Evolutionary conservation across 352 stramenopile species (phyloP), one percentile per base, ranked within the genome.

Genomic region (Globisporangium rhizosaccharum): DNA sequence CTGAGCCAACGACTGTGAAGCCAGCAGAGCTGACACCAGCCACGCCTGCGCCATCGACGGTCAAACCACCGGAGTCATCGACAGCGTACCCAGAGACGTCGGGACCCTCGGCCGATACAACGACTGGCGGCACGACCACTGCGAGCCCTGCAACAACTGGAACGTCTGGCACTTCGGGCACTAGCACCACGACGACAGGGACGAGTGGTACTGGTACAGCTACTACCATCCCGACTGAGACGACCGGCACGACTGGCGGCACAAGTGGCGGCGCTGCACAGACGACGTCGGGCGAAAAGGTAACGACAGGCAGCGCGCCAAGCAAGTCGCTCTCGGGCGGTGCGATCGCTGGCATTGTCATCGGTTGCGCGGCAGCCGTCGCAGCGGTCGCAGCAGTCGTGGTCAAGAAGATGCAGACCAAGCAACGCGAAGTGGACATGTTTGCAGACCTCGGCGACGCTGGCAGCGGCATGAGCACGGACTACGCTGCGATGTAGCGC

Each of bases 341-440:
- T 9, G 48, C 48, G n/a, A 39, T 56, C 26, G 48, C 56, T 0
- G 56, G 56, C 1, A 62, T 62, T 9, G 56, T 39, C 15, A 39
- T 57, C 14, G 49, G 57, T 7, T 62, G 57, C 20, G n/a, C 39
- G 37, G 49, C 49, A 23, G 18, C 49, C n/a, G 8, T 62, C 11
- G 57, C 56, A 41, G 12, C 51, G 25, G 37, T 62, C 48, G 56
- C 39, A 8, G 57, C 47, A 1, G 57, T 39, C 11, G 39, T 57
- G 23, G 39, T 57, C 48, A 49, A 52, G 26, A 62, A 55, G 37
- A 51, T 62, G 48, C 49, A 62, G 48, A 30, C 39, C 5, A 62
- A 62, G 57, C 57, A 62, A 48, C 57, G 57, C 37, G 57, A 62
- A 23, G 57, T 62, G 25, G 49, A 62, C 49, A 44, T 62, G 49